A percentile compares a stretch with the other conserved stretches of the same genome.
Conservation (phyloP, 2,329 filamentous ascomycete genomes). For the Fusarium siculi region DNA sequence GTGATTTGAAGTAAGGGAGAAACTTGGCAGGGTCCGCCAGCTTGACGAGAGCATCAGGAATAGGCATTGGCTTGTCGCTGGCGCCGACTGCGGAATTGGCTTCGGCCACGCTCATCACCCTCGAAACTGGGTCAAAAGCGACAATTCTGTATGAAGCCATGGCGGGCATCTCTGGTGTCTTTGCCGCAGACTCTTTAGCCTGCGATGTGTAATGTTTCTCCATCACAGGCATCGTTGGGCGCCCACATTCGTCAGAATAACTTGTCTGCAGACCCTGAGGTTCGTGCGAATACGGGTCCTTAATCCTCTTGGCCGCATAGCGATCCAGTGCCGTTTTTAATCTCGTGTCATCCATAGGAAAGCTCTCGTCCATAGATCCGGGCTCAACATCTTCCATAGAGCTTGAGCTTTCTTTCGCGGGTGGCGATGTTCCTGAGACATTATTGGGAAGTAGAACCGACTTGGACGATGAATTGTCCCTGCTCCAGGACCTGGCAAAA, state of each 20-base stretch:
- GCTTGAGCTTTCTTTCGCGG: neutral
- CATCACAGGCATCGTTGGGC: slow-evolving; percentile 49
- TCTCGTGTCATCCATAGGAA: slow-evolving; percentile 44
- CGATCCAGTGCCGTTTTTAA: slow-evolving; percentile 49
- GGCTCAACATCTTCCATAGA: slow-evolving; percentile 43
- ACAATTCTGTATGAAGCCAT: slow-evolving; percentile 68
- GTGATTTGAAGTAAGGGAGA: slow-evolving; percentile 68
- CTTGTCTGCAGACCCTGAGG: slow-evolving; percentile 61
- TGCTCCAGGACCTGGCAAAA: slow-evolving; percentile 57
- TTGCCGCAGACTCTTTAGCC: neutral
- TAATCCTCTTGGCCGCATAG: slow-evolving; percentile 13
- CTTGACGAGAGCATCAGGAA: slow-evolving; percentile 68
- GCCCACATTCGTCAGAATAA: slow-evolving; percentile 56
- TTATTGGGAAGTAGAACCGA: slow-evolving; percentile 41
- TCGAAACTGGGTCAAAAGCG: slow-evolving; percentile 70
- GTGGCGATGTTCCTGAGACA: neutral
- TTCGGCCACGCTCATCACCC: slow-evolving; percentile 68
- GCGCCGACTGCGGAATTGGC: slow-evolving; percentile 66
- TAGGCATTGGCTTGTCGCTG: slow-evolving; percentile 61
- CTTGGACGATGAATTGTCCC: slow-evolving; percentile 41
- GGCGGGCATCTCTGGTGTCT: neutral
- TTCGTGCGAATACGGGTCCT: slow-evolving; percentile 56
- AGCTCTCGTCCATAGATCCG: slow-evolving; percentile 56
- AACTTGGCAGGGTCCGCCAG: slow-evolving; percentile 73
- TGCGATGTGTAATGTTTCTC: slow-evolving; percentile 47